phyloP scores from a whole-genome alignment of 2,329 filamentous ascomycete species.

The Ophiosphaerella narmari region DNA sequence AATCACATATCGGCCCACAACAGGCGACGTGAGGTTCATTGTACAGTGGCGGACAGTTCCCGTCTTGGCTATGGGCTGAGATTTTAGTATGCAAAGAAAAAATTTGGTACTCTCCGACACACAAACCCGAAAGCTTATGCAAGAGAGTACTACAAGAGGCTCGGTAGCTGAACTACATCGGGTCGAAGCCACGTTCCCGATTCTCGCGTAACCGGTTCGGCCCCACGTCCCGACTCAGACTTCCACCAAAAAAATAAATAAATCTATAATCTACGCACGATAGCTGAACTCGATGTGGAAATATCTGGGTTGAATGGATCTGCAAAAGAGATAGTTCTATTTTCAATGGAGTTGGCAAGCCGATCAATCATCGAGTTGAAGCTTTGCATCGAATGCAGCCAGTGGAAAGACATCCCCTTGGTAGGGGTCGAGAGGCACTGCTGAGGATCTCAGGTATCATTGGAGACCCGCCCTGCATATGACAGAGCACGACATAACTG shows the following conservation, averaged over 20 bases:
- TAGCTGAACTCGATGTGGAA: too few relatives aligned
- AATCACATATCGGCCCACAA: background rate
- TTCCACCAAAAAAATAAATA: too few relatives aligned
- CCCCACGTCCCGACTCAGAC: constrained; percentile 1
- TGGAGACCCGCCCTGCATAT: too few relatives aligned
- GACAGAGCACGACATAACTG: too few relatives aligned
- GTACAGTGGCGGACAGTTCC: background rate
- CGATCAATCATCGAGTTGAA: too few relatives aligned
- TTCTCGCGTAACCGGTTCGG: constrained; percentile 1
- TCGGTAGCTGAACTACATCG: constrained; percentile 4
- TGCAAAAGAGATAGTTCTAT: too few relatives aligned
- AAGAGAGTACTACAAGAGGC: constrained; percentile 2
- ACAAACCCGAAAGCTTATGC: constrained; percentile 1
- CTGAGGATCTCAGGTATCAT: too few relatives aligned
- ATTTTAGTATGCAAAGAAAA: background rate
- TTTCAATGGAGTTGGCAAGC: too few relatives aligned
- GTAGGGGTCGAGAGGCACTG: too few relatives aligned
- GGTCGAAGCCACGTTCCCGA: constrained; percentile 1
- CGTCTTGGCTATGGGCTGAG: background rate
- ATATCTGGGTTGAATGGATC: too few relatives aligned
- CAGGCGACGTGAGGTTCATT: background rate
- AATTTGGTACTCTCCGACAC: background rate
- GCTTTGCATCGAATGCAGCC: too few relatives aligned
- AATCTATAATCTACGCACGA: background rate
- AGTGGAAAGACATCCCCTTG: too few relatives aligned